Evolutionary conservation across 768 basidiomycete genomes (phyloP).

Genomic region (Phaffia australis): DNA sequence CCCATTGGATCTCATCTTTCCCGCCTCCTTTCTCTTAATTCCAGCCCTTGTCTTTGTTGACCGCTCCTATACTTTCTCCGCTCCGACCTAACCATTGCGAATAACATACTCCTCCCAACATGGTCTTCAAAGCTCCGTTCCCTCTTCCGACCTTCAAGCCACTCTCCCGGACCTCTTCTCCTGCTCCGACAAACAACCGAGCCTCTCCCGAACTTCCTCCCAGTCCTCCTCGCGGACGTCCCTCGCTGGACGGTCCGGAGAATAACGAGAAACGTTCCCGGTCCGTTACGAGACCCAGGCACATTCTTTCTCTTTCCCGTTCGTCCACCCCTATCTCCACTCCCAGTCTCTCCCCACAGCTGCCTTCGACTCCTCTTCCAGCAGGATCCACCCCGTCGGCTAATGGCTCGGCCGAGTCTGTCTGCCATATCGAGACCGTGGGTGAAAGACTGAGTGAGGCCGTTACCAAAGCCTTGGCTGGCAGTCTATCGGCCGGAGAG

Average conservation of each 20-base stretch:
- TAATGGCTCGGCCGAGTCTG: constrained; percentile 4
- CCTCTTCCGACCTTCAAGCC: constrained; percentile 26
- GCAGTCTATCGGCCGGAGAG: constrained; percentile 8
- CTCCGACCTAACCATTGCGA: too few relatives aligned
- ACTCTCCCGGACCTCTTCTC: constrained; percentile 23
- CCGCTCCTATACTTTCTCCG: neutral
- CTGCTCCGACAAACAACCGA: constrained; percentile 10
- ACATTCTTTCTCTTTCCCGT: constrained; percentile 16
- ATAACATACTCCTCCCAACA: neutral
- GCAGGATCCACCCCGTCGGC: neutral
- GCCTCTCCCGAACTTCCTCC: constrained; percentile 13
- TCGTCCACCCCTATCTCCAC: constrained; percentile 8
- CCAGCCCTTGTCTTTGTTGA: neutral
- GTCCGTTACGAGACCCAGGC: constrained; percentile 20
- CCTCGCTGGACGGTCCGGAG: neutral
- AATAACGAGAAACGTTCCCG: constrained; percentile 20
- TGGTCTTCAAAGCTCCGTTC: constrained; percentile 22
- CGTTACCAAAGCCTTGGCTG: constrained; percentile 16
- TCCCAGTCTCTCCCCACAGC: constrained; percentile 14
- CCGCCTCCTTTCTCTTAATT: neutral
- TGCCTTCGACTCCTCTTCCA: constrained; percentile 3
- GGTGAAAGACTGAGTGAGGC: constrained; percentile 19
- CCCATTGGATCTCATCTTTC: neutral
- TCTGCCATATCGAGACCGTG: constrained; percentile 23
- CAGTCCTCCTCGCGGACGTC: neutral